These are phyloP conservation scores for Allium sativum DNA, from an alignment of 106 monocot genomes.

Conservation along the genomic window DNA sequence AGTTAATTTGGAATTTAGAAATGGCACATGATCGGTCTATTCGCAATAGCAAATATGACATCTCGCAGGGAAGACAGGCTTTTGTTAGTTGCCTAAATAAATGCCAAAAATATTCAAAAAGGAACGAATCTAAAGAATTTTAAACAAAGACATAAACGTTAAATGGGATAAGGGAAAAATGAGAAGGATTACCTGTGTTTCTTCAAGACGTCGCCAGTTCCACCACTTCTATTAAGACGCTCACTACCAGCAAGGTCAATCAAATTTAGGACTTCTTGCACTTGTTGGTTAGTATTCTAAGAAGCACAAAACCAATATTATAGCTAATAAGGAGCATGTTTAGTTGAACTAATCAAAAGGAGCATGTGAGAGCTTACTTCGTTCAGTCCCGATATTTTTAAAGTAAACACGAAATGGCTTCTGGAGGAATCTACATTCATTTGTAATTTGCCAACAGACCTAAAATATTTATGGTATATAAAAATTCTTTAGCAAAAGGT, in stretches of 20 bases:
- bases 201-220: slow-evolving; percentile 92
- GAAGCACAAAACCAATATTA: not conserved
- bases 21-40: slow-evolving; percentile 83
- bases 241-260: slow-evolving; percentile 98
- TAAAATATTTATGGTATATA: slow-evolving; percentile 7
- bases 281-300: slow-evolving; percentile 82
- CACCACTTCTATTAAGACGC: slow-evolving; percentile 68
- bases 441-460: slow-evolving; percentile 87
- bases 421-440: slow-evolving; percentile 92
- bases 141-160: too few relatives aligned
- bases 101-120: too few relatives aligned
- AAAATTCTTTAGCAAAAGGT: not conserved
- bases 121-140: too few relatives aligned
- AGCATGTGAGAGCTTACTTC: slow-evolving; percentile 32
- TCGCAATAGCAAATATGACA: slow-evolving; percentile 74
- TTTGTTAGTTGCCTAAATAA: slow-evolving; percentile 75
- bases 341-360: not conserved
- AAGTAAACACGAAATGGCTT: slow-evolving; percentile 93
- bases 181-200: slow-evolving; percentile 51
- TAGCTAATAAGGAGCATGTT: not conserved
- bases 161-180: too few relatives aligned
- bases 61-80: slow-evolving; percentile 77
- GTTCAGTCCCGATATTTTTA: slow-evolving; percentile 69
- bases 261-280: slow-evolving; percentile 77
- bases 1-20: slow-evolving; percentile 80